These are phyloP conservation scores for Cucurbita pepo DNA, from an alignment of 306 rosid genomes.

Conservation along the genomic window DNA sequence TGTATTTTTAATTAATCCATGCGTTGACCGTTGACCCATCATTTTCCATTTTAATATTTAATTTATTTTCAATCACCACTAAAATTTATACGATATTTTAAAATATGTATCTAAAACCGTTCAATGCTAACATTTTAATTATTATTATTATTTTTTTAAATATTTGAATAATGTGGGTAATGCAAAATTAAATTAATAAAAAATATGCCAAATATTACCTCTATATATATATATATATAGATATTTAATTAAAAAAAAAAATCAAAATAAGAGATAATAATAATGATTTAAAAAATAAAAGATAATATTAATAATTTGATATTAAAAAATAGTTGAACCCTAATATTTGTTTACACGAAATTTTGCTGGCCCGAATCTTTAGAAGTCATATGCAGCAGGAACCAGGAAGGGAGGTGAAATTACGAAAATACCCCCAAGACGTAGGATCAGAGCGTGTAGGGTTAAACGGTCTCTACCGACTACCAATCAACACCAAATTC, in stretches of 20 bases:
- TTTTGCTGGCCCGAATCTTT: not conserved
- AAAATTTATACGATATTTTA: not conserved
- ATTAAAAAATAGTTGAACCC: not conserved
- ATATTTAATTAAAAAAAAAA: too few relatives aligned
- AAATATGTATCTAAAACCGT: not conserved
- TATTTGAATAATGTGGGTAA: too few relatives aligned
- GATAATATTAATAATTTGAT: too few relatives aligned
- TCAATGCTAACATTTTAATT: too few relatives aligned
- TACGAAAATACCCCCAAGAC: slow-evolving; percentile 4
- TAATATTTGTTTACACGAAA: not conserved
- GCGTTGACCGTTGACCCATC: not conserved
- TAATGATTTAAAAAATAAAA: too few relatives aligned
- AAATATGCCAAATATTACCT: too few relatives aligned
- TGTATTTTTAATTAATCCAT: not conserved
- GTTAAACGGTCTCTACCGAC: slow-evolving; percentile 9
- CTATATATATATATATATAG: too few relatives aligned
- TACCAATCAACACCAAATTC: slow-evolving; percentile 6
- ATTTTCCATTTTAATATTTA: not conserved
- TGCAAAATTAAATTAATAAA: too few relatives aligned
- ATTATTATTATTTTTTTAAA: too few relatives aligned
- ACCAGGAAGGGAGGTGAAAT: not conserved
- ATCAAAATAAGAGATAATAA: too few relatives aligned
- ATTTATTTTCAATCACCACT: not conserved
- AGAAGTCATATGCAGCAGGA: not conserved
- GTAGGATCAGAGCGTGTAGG: slow-evolving; percentile 10